phyloP scores from a whole-genome alignment of 306 rosid species.

The Castanea crenata region DNA sequence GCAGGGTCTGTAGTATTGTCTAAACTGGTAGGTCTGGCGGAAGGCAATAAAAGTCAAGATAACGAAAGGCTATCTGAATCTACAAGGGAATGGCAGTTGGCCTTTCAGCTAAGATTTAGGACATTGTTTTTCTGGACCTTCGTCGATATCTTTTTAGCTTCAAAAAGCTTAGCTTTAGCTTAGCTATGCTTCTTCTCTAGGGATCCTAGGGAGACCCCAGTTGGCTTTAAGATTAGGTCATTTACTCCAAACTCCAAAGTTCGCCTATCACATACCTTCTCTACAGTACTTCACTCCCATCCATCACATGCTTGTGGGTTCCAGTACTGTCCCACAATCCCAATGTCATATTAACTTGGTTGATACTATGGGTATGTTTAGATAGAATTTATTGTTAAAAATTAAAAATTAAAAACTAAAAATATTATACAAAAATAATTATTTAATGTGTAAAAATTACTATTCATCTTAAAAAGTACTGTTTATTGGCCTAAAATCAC shows the following conservation, averaged over 20 bases:
- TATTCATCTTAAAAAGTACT: too few species aligned
- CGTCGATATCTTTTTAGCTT: too few species aligned
- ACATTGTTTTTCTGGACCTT: constrained; percentile 30
- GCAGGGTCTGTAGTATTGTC: constrained; percentile 16
- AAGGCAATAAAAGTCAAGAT: constrained; percentile 53
- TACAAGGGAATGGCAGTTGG: constrained; percentile 35
- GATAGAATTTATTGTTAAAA: too few species aligned
- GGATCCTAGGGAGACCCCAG: neutral
- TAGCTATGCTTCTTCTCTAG: too few species aligned
- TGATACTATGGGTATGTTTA: too few species aligned
- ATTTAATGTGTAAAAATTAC: too few species aligned
- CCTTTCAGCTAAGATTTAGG: constrained; percentile 19
- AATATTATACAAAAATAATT: too few species aligned
- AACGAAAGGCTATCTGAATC: constrained; percentile 43
- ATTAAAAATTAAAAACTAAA: too few species aligned
- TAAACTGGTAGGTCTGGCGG: constrained; percentile 37
- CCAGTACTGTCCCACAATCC: constrained; percentile 21
- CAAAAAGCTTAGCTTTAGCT: too few species aligned
- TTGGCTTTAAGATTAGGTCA: constrained; percentile 1
- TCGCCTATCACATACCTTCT: constrained; percentile 4
- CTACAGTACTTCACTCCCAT: neutral
- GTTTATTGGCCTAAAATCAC: too few species aligned
- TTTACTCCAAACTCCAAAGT: constrained; percentile 15
- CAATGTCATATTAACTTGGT: constrained; percentile 10
- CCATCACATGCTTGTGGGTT: constrained; percentile 35